Evolutionary conservation across 805 yeast species (phyloP), one percentile per base, ranked within the genome.

Genomic region (Schwanniomyces pseudopolymorphus): DNA sequence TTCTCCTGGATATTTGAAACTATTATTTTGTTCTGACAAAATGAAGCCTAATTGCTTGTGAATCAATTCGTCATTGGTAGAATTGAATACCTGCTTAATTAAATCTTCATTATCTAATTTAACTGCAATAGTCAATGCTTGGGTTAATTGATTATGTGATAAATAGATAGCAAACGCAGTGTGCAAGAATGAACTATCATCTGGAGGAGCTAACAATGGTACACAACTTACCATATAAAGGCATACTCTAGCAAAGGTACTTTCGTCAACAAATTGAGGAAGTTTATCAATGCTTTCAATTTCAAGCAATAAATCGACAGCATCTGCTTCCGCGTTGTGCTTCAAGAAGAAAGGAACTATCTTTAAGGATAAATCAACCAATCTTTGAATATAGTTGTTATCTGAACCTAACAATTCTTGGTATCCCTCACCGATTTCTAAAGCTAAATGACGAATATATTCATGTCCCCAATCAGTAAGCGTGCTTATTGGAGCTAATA

Each of bases 321-420:
- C 99, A 63, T 94, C 99, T 17, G 97, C 96, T 69, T 94, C 99
- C 36, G 97, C 98, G 63, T 94, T 92, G 70, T 92, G 97, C 61
- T 88, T 83, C 55, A 94, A 77, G 71, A 94, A 92, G 59, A 84
- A 87, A 33, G 96, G 97, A 33, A 88, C 91, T 56, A 94, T 84
- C 55, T 84, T 80, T 56, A 87, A 69, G 5, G 96, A 79, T 54
- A 94, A 76, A 40, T 78, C 74, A 45, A 86, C 67, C 52, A 94
- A 73, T 36, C 77, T 74, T 7, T 58, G 56, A 25, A 64, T 64
- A 31, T 60, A 53, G 4, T 47, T 61, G 44, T 72, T 76, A 40
- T 70, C 70, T 3, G 55, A 42, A 13, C 75, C 75, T 49, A 62
- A 50, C 51, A 63, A 54, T 50, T 78, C 83, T 55, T 81, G 84